phyloP scores from a whole-genome alignment of 176 grass and related monocot species.

The Triticum timopheevii region DNA sequence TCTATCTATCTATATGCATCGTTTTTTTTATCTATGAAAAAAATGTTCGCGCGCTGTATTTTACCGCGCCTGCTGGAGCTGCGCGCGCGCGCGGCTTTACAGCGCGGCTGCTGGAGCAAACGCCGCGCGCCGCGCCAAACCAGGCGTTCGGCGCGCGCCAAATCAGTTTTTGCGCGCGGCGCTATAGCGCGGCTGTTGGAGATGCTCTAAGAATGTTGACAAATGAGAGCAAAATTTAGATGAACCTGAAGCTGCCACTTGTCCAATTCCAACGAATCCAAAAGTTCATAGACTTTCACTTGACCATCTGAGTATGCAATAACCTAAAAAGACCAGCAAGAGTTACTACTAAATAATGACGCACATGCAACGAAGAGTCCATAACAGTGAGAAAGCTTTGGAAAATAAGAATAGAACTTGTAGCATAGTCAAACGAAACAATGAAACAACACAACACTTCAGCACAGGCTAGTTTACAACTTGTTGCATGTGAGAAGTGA shows the following conservation, averaged over 20 bases:
- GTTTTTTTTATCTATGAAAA: too few species aligned
- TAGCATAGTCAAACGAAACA: background rate
- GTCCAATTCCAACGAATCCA: slow-evolving; percentile 83
- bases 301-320: slow-evolving; percentile 86
- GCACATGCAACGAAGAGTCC: background rate
- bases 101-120: too few species aligned
- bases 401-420: slow-evolving; percentile 3
- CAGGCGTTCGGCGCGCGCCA: too few species aligned
- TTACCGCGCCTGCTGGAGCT: too few species aligned
- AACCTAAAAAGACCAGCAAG: slow-evolving; percentile 53
- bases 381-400: slow-evolving; percentile 20
- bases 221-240: slow-evolving; percentile 24
- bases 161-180: too few species aligned
- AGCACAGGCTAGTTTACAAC: slow-evolving; percentile 7
- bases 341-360: slow-evolving; percentile 21
- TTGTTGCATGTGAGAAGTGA: background rate
- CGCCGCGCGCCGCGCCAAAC: too few species aligned
- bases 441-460: background rate
- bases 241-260: slow-evolving; percentile 99
- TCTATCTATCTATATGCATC: too few species aligned
- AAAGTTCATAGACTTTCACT: slow-evolving; percentile 87
- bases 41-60: too few species aligned
- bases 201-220: slow-evolving; percentile 5
- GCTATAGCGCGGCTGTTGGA: too few species aligned
- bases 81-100: too few species aligned